Evolutionary conservation across 306 rosid genomes (phyloP).

Genomic region (Dicorynia guianensis): DNA sequence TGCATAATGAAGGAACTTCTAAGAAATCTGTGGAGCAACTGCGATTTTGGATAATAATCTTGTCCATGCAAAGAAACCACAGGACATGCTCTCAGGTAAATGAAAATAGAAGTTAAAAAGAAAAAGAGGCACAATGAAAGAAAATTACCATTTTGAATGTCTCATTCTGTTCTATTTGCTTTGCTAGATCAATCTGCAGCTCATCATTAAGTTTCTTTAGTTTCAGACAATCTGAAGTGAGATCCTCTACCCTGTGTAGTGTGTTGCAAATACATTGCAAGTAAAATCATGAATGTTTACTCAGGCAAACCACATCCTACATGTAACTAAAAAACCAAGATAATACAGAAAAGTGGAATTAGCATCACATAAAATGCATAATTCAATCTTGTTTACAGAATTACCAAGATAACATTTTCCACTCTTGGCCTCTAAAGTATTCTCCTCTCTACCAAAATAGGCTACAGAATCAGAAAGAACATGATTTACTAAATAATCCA

Average conservation of each 20-base stretch:
- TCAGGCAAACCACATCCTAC: conserved; percentile 25
- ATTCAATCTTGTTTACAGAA: conserved; percentile 12
- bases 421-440: conserved; percentile 11
- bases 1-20: conserved; percentile 21
- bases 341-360: neutral
- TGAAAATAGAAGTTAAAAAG: conserved; percentile 16
- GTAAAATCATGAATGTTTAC: conserved; percentile 25
- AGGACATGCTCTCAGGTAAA: conserved; percentile 20
- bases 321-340: neutral
- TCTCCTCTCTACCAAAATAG: conserved; percentile 3
- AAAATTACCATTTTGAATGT: conserved; percentile 69
- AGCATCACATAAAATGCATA: conserved; percentile 4
- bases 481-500: neutral
- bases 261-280: conserved; percentile 50
- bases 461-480: neutral
- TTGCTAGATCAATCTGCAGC: conserved; percentile 61
- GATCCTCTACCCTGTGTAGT: conserved; percentile 83
- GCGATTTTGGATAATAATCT: conserved; percentile 25
- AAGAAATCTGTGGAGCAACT: conserved; percentile 26
- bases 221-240: conserved; percentile 59
- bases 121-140: neutral
- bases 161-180: conserved; percentile 63
- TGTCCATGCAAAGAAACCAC: conserved; percentile 32
- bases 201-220: conserved; percentile 62
- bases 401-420: conserved; percentile 12